These are phyloP conservation scores for Colletotrichum sp. DNA, from an alignment of 2,329 filamentous ascomycete genomes.

Conservation along the genomic window DNA sequence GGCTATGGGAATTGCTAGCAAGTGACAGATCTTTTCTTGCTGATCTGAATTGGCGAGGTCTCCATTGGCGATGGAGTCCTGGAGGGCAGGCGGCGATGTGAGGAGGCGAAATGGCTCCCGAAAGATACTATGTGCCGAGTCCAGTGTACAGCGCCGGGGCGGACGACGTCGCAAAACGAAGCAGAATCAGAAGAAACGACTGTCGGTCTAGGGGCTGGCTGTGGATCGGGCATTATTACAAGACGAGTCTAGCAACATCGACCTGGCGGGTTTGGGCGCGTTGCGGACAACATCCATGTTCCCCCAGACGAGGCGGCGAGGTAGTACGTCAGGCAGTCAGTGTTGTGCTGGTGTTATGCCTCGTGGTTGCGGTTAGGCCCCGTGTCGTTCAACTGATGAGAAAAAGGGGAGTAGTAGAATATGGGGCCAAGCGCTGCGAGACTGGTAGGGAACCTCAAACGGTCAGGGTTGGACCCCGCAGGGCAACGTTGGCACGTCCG, in stretches of 20 bases:
- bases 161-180: background rate
- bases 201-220: background rate
- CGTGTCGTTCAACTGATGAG: background rate
- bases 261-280: background rate
- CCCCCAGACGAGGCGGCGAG: background rate
- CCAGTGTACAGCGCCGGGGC: background rate
- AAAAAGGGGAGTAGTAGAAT: background rate
- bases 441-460: background rate
- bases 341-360: background rate
- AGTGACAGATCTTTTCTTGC: background rate
- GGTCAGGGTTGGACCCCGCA: constrained; percentile 10
- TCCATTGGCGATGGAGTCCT: background rate
- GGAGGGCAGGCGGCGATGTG: background rate
- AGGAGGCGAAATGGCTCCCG: background rate
- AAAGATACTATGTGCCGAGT: background rate
- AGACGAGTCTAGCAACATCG: background rate
- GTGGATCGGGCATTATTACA: background rate
- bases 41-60: background rate
- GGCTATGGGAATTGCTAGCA: background rate
- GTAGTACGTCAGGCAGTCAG: constrained; percentile 1
- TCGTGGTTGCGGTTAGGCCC: background rate
- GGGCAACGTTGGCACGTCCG: constrained; percentile 13
- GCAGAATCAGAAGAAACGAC: background rate
- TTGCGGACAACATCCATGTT: background rate
- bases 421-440: background rate